Base-by-base conservation (phyloP, 257 asterid species). In the Penstemon barbatus region DNA sequence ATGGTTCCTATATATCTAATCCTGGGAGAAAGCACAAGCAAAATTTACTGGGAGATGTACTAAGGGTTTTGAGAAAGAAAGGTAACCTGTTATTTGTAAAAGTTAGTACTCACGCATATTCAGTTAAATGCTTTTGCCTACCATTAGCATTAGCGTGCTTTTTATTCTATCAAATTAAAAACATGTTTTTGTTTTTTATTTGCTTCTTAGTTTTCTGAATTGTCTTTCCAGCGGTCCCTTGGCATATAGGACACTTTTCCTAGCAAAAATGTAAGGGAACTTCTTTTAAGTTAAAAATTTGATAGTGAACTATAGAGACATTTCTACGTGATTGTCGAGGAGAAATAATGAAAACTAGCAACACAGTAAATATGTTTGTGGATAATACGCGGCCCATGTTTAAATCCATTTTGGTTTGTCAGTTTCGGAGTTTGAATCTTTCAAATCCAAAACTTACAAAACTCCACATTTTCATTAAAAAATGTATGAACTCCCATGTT, bases 21-120 rank as follows among this genome's bases (percentile, higher is more conserved):
- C 85, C 88, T 63, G 97, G 90, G 79, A 94, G 61, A 81, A 91
- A 89, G 82, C 81, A 79, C 73, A 94, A 94, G 79, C 91, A 75
- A 75, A 78, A 65, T 49, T 77, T 91, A 69, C 83, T 94, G 51
- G 78, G 40, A 45, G 96, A 89, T 54, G 80, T 89, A 11, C 77
- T 67, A 59, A 80, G n/a, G 65, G 96, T 86, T 64, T 66, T 91
- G 83, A 80, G 84, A 81, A 84, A 61, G 77, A 87, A 71, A 77
- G 97, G 99, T 94, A 73, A 69, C 51, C 57, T 76, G 65, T 71
- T 73, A 19, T 54, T 39, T 6, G 38, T 66, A 57, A 43, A 64
- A 55, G 11, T 57, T 52, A 57, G 45, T 61, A 12, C n/a, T 39
- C 52, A 42, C 36, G 3, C 13, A 3, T 59, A 4, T 25, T 42